Evolutionary conservation across 306 rosid species (phyloP), one percentile per base, ranked within the genome.

Genomic region (Echinosophora koreensis): DNA sequence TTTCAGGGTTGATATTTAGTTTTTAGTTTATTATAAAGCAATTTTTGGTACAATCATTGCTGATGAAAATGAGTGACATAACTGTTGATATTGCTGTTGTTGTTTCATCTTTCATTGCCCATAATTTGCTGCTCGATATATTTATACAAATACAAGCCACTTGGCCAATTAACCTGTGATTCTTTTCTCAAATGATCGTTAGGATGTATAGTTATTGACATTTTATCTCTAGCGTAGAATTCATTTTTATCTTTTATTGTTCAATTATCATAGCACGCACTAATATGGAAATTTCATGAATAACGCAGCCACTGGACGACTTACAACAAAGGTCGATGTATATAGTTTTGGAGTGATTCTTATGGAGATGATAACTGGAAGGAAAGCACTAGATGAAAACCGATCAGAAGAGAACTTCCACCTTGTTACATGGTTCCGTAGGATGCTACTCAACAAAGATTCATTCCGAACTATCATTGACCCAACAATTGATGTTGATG

Each of bases 261-360:
- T n/a, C n/a, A n/a, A n/a, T n/a, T n/a, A n/a, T n/a, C n/a, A n/a
- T n/a, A n/a, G n/a, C n/a, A n/a, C n/a, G 17, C 66, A 75, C 60
- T 79, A 58, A 77, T 51, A 18, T 65, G 4, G 5, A 4, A 34
- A 54, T 69, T 56, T 64, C 37, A 54, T 71, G 39, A 34, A 39
- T 78, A 64, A 80, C 61, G 15, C 92, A 95, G 98, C 84, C 22
- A 95, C 97, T 0, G 98, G 98, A 70, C 77, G 97, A 58, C 88
- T 95, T 39, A 90, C 97, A 3, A 85, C 89, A 34, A 95, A 95
- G 86, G 97, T 85, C 22, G 97, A 92, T 69, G 90, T 92, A 4
- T 92, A 89, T 71, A 95, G 97, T 84, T 95, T 90, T 4, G 98
- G 98, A n/a, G 98, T 95, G 77, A 89, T 95, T 68, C 84, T 95